Percentiles rank a stretch among this genome's conserved stretches.
phyloP scores from a whole-genome alignment of 306 rosid species.

The Fragaria iinumae region DNA sequence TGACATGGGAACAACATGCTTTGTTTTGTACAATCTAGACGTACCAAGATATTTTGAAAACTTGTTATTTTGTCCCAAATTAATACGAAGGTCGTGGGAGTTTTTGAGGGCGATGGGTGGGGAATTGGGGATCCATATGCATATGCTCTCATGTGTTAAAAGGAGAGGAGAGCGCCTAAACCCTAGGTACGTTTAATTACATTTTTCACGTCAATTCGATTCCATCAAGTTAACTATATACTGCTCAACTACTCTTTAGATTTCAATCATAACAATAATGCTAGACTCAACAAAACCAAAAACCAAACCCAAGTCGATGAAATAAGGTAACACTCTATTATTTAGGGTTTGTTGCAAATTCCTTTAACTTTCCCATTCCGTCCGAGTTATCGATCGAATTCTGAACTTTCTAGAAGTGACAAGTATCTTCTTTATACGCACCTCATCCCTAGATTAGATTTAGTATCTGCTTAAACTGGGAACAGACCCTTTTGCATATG shows the following conservation, averaged over 20 bases:
- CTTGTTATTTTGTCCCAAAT: neutral
- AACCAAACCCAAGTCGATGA: neutral
- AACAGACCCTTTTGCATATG: constrained; percentile 44
- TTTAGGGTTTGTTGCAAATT: neutral
- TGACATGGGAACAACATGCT: constrained; percentile 7
- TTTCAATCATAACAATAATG: too few relatives aligned
- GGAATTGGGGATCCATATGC: constrained; percentile 27
- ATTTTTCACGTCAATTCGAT: too few relatives aligned
- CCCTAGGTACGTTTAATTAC: neutral
- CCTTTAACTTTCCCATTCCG: neutral
- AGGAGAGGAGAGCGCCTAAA: constrained; percentile 21
- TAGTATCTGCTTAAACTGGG: constrained; percentile 16
- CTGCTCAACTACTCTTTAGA: too few relatives aligned
- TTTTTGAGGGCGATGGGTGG: constrained; percentile 15
- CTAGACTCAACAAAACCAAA: neutral
- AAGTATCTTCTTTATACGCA: neutral
- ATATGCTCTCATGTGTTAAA: constrained; percentile 16
- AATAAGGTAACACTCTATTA: neutral
- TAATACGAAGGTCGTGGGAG: constrained; percentile 9
- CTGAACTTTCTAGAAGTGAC: neutral
- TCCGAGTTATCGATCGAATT: neutral
- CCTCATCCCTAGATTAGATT: neutral
- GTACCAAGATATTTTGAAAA: neutral
- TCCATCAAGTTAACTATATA: neutral
- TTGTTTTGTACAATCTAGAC: constrained; percentile 18